Conservation (phyloP, 768 basidiomycete species). For the Lactarius akahatsu region DNA sequence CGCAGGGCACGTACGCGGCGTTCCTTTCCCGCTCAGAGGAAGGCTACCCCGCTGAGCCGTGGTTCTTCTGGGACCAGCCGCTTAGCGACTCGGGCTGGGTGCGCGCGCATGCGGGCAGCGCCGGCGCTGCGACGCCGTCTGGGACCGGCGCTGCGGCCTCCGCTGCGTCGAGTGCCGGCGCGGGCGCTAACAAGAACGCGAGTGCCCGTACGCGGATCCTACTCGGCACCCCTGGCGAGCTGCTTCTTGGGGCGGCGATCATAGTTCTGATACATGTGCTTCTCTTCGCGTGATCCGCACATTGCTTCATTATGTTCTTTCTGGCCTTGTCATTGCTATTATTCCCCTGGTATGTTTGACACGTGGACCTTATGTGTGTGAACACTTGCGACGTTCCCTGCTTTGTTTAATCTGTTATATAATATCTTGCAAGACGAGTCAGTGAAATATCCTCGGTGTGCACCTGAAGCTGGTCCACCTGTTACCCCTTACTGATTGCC, state of each 20-base stretch:
- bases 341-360: background rate
- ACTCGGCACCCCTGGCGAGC: background rate
- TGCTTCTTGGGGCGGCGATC: background rate
- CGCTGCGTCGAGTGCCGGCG: background rate
- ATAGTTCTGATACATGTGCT: background rate
- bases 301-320: background rate
- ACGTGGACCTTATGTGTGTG: background rate
- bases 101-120: background rate
- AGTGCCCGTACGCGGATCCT: background rate
- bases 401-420: background rate
- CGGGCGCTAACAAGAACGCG: background rate
- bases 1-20: constrained; percentile 32
- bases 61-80: constrained; percentile 29
- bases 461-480: background rate
- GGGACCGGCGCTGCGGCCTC: background rate
- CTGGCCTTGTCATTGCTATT: background rate
- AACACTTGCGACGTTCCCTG: background rate
- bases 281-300: constrained; percentile 3
- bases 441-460: background rate
- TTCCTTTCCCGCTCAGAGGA: constrained; percentile 29
- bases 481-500: background rate
- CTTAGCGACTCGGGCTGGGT: constrained; percentile 16
- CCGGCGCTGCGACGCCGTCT: background rate
- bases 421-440: background rate
- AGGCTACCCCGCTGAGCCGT: constrained; percentile 18